Evolutionary conservation across 2,329 filamentous ascomycete species (phyloP).

Genomic region (Colletotrichum gloeosporioides): DNA sequence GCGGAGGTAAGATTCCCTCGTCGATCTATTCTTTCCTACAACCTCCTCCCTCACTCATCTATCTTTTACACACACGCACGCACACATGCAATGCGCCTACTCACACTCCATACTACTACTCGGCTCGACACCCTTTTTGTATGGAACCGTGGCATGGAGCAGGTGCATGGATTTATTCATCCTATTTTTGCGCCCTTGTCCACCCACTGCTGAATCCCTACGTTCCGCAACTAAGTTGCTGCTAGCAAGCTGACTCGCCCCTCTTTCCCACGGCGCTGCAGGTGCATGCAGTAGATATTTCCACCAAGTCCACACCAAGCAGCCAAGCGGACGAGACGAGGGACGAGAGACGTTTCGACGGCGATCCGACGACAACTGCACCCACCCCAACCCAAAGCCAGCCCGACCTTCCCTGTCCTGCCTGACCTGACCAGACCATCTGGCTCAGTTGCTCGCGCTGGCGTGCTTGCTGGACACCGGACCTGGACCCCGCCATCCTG

Average conservation of each 20-base stretch:
- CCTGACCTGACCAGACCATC: background rate
- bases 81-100: background rate
- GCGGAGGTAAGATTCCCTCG: background rate
- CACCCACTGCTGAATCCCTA: background rate
- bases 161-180: constrained; percentile 8
- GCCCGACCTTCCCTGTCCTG: background rate
- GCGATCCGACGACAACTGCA: constrained; percentile 8
- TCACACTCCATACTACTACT: background rate
- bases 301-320: background rate
- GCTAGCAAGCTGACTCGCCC: constrained; percentile 16
- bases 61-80: background rate
- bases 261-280: constrained; percentile 15
- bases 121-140: background rate
- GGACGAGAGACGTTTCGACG: constrained; percentile 9
- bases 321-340: background rate
- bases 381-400: constrained; percentile 3
- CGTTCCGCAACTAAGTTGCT: background rate
- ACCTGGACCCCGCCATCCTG: constrained; percentile 16
- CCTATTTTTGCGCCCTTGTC: constrained; percentile 13
- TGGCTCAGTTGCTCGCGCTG: background rate
- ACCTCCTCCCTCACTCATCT: background rate
- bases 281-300: constrained; percentile 13
- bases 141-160: background rate
- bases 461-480: background rate
- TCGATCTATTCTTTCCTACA: background rate